Conservation (phyloP, 2,329 filamentous ascomycete genomes). For the Fusarium irregulare region DNA sequence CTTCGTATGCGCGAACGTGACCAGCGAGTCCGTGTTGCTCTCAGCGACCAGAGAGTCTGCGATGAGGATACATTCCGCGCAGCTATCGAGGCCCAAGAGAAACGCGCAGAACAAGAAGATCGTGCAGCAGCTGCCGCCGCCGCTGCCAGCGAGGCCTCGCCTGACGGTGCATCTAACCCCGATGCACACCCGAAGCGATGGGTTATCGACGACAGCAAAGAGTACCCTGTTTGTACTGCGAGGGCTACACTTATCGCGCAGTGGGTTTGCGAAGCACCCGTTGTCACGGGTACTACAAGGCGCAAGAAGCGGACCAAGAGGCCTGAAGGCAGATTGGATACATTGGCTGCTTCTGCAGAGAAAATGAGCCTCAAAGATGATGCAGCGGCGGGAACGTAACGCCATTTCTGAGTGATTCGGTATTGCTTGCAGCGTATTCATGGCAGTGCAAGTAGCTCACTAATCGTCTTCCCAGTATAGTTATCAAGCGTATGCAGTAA, state of each 20-base stretch:
- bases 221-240: slow-evolving; percentile 77
- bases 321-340: slow-evolving; percentile 9
- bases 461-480: neutral
- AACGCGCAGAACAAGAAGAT: slow-evolving; percentile 61
- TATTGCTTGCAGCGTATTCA: neutral
- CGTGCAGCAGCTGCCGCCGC: slow-evolving; percentile 4
- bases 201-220: slow-evolving; percentile 73
- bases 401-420: neutral
- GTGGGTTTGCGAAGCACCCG: slow-evolving; percentile 74
- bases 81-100: slow-evolving; percentile 70
- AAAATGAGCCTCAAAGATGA: slow-evolving; percentile 21
- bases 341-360: slow-evolving; percentile 18
- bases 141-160: neutral
- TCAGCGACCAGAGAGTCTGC: slow-evolving; percentile 74
- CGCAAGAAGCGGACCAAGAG: slow-evolving; percentile 54
- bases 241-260: slow-evolving; percentile 74
- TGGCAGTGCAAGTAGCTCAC: neutral
- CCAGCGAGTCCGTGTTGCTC: slow-evolving; percentile 73
- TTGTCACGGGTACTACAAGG: slow-evolving; percentile 51
- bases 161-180: neutral
- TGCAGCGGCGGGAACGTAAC: neutral
- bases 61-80: slow-evolving; percentile 74
- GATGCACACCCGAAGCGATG: slow-evolving; percentile 60
- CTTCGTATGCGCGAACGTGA: slow-evolving; percentile 71
- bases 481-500: neutral